These are phyloP conservation scores for Xylaria sp. DNA, from an alignment of 2,329 filamentous ascomycete genomes.

Conservation along the genomic window DNA sequence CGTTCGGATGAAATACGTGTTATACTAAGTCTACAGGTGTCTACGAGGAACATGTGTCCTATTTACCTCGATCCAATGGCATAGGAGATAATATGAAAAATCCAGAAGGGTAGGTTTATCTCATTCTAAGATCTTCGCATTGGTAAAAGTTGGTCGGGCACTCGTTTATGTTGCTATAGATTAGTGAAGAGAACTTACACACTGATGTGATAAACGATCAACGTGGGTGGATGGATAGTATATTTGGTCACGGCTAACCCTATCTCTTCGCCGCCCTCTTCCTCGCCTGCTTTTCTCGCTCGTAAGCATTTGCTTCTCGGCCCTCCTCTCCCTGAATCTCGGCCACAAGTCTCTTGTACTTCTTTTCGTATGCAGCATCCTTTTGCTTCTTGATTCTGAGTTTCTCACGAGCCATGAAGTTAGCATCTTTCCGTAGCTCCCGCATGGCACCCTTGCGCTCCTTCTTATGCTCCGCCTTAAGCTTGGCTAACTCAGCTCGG, in stretches of 20 bases:
- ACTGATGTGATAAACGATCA: neutral
- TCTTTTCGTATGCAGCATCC: constrained; percentile 94
- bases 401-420: constrained; percentile 91
- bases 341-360: constrained; percentile 89
- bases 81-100: neutral
- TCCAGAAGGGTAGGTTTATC: neutral
- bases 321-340: constrained; percentile 98
- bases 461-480: constrained; percentile 91
- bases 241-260: constrained; percentile 9
- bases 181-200: constrained; percentile 4
- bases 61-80: neutral
- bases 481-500: constrained; percentile 83
- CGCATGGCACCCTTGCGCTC: constrained; percentile 95
- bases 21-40: neutral
- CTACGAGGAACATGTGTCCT: neutral
- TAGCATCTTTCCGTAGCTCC: constrained; percentile 93
- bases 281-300: constrained; percentile 81
- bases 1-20: neutral
- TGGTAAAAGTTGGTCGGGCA: neutral
- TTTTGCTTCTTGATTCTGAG: constrained; percentile 91
- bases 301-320: constrained; percentile 85
- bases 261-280: constrained; percentile 69
- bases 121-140: neutral
- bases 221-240: constrained; percentile 2
- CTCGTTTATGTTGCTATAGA: constrained; percentile 8